phyloP scores from a whole-genome alignment of 805 yeast genomes.

The Cyberlindnera xishuangbannaensis region DNA sequence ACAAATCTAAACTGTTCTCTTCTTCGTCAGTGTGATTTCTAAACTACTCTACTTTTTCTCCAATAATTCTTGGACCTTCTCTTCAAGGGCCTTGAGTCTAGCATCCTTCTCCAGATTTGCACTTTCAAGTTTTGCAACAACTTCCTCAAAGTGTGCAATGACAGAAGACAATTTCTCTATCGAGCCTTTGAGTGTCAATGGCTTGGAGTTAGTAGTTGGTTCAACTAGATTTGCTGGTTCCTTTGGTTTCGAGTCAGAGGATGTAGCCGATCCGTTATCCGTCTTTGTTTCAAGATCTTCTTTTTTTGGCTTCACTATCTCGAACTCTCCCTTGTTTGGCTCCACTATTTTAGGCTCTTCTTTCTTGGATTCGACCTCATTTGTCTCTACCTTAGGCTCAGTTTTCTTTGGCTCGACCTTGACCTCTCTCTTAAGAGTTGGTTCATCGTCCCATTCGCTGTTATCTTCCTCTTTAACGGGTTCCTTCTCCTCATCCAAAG shows the following conservation, averaged over 20 bases:
- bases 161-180: slow-evolving; percentile 60
- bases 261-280: slow-evolving; percentile 2
- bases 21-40: too few species aligned
- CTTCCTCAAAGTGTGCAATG: slow-evolving; percentile 51
- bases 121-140: slow-evolving; percentile 44
- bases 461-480: slow-evolving; percentile 11
- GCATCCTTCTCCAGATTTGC: slow-evolving; percentile 62
- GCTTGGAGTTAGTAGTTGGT: slow-evolving; percentile 26
- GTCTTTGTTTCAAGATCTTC: slow-evolving; percentile 10
- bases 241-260: slow-evolving; percentile 11
- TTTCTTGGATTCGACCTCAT: slow-evolving; percentile 7
- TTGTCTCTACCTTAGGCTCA: slow-evolving; percentile 12
- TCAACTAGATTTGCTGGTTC: too few species aligned
- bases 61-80: slow-evolving; percentile 51
- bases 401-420: slow-evolving; percentile 15
- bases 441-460: slow-evolving; percentile 31
- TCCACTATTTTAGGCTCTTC: slow-evolving; percentile 10
- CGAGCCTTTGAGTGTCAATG: slow-evolving; percentile 65
- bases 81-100: slow-evolving; percentile 51
- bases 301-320: slow-evolving; percentile 10
- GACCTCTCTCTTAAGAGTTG: not conserved
- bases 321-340: slow-evolving; percentile 20
- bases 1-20: too few species aligned
- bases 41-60: too few species aligned
- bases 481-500: slow-evolving; percentile 30